Conservation (phyloP, 352 stramenopile species). For the Phytophthora foliorum region DNA sequence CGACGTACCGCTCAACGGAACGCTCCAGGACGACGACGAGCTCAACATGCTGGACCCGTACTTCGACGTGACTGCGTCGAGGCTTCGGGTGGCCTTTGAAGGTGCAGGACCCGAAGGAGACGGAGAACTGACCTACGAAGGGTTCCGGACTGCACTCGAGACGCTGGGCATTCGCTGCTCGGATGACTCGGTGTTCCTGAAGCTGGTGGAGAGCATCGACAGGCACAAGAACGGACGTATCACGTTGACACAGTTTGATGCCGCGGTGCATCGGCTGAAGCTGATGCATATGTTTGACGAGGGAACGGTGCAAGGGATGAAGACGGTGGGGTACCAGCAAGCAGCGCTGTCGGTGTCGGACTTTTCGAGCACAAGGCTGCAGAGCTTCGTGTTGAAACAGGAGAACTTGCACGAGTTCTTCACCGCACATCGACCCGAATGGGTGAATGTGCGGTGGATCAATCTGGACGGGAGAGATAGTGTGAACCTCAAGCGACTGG, state of each 20-base stretch:
- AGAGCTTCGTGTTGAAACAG: slow-evolving; percentile 71
- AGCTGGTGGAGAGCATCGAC: slow-evolving; percentile 79
- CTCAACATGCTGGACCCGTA: slow-evolving; percentile 89
- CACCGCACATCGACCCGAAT: slow-evolving; percentile 72
- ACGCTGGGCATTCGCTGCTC: slow-evolving; percentile 78
- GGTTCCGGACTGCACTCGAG: slow-evolving; percentile 68
- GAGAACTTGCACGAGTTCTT: slow-evolving; percentile 76
- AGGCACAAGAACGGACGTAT: slow-evolving; percentile 52
- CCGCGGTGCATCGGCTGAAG: slow-evolving; percentile 88
- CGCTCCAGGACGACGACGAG: slow-evolving; percentile 63
- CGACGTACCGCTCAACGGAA: slow-evolving; percentile 44
- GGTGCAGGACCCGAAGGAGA: slow-evolving; percentile 61
- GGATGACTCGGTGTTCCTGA: slow-evolving; percentile 75
- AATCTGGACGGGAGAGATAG: slow-evolving; percentile 86
- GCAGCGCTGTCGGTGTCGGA: slow-evolving; percentile 79
- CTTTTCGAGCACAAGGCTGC: slow-evolving; percentile 76
- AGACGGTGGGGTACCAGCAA: slow-evolving; percentile 55
- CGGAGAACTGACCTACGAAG: slow-evolving; percentile 63
- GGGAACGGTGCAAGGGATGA: slow-evolving; percentile 65
- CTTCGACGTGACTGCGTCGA: slow-evolving; percentile 85
- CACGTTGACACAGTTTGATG: slow-evolving; percentile 81
- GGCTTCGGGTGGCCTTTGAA: slow-evolving; percentile 77
- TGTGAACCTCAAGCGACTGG: slow-evolving; percentile 85
- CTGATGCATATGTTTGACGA: slow-evolving; percentile 90
- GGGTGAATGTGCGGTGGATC: slow-evolving; percentile 91